A percentile compares a stretch with the other conserved stretches of the same genome.
Conservation (phyloP, 2,329 filamentous ascomycete species). For the Hypocrella siamensis region DNA sequence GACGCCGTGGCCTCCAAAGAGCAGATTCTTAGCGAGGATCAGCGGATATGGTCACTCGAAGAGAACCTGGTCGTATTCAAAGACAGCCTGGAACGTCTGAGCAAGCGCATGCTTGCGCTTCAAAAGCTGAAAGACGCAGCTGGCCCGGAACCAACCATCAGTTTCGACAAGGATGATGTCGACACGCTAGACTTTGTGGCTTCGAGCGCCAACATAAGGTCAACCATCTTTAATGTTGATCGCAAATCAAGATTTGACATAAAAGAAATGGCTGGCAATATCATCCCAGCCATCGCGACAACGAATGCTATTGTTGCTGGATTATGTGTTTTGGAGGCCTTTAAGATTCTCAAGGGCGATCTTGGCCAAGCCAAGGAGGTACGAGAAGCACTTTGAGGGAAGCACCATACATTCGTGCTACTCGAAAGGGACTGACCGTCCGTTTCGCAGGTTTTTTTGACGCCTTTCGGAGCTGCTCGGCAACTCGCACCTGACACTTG, state of each 20-base stretch:
- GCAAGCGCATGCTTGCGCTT: constrained; percentile 52
- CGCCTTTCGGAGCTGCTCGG: constrained; percentile 44
- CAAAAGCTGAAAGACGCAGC: constrained; percentile 32
- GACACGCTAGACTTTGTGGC: constrained; percentile 93
- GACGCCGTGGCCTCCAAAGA: constrained; percentile 34
- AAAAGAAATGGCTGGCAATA: constrained; percentile 98
- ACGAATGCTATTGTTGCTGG: constrained; percentile 94
- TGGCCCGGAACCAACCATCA: constrained; percentile 48
- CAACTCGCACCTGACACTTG: constrained; percentile 42
- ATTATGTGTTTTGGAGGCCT: constrained; percentile 79
- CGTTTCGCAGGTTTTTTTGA: constrained; percentile 56
- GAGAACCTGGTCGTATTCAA: constrained; percentile 81
- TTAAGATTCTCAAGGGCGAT: constrained; percentile 70
- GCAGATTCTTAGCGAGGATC: constrained; percentile 46
- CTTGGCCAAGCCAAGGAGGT: constrained; percentile 62
- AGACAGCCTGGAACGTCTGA: constrained; percentile 66
- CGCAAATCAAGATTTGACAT: constrained; percentile 85
- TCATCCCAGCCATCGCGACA: constrained; percentile 94
- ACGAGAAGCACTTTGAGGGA: constrained; percentile 4
- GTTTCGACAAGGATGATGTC: constrained; percentile 92
- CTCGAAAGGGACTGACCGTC: constrained; percentile 2
- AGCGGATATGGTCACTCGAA: constrained; percentile 62
- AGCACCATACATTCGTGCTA: too few relatives aligned
- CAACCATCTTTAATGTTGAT: constrained; percentile 78
- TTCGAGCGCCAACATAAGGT: constrained; percentile 77